These are phyloP conservation scores for Pyropia haitanensis DNA, from an alignment of 23 red algal species.

Conservation along the genomic window DNA sequence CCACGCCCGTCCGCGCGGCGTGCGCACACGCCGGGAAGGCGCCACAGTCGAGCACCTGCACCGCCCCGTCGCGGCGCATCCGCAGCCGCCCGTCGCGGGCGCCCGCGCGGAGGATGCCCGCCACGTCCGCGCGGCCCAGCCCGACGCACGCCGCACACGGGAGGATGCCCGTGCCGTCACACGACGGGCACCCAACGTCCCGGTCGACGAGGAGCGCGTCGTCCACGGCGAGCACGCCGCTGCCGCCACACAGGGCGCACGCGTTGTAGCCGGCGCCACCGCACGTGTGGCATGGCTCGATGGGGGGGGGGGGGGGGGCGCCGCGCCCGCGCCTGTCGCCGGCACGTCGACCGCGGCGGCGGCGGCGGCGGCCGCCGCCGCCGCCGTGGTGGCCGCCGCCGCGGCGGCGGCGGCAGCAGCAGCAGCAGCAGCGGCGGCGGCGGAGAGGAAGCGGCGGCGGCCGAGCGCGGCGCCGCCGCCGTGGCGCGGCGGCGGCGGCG, in stretches of 20 bases:
- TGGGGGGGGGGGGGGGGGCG: not conserved
- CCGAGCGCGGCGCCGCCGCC: too few relatives aligned
- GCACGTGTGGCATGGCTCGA: conserved; percentile 30
- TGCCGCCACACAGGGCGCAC: conserved; percentile 24
- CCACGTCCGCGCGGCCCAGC: conserved; percentile 17
- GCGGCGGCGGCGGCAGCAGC: too few relatives aligned
- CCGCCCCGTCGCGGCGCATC: conserved; percentile 39
- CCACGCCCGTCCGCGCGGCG: too few relatives aligned
- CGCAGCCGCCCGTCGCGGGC: conserved; percentile 29
- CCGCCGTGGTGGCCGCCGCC: too few relatives aligned
- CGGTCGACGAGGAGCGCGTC: conserved; percentile 20
- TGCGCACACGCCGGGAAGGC: conserved; percentile 32
- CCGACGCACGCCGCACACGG: conserved; percentile 27
- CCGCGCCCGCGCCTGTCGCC: too few relatives aligned
- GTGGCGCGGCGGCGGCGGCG: too few relatives aligned
- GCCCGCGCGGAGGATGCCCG: conserved; percentile 28
- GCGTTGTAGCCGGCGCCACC: conserved; percentile 16
- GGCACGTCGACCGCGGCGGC: too few relatives aligned
- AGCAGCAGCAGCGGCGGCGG: too few relatives aligned
- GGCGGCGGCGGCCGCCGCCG: too few relatives aligned
- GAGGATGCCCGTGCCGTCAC: conserved; percentile 1
- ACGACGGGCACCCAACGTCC: conserved; percentile 37
- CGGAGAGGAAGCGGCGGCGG: too few relatives aligned
- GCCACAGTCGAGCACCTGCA: conserved; percentile 37
- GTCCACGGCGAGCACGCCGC: conserved; percentile 26